Conservation (phyloP, 768 basidiomycete species). For the Psilocybe subaeruginosa region DNA sequence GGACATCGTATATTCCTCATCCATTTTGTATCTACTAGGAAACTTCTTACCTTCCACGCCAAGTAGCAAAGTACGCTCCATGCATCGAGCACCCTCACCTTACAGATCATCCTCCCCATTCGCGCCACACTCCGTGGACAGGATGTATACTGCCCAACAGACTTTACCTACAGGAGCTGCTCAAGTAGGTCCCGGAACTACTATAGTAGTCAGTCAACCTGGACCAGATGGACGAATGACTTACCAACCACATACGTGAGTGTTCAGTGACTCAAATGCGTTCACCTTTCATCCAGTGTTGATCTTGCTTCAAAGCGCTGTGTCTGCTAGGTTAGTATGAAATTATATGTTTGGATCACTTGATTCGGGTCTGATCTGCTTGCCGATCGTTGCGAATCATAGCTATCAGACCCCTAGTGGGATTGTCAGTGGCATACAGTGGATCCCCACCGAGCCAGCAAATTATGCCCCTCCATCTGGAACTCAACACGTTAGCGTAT, state of each 20-base stretch:
- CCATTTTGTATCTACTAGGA: neutral
- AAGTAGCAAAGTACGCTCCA: slow-evolving; percentile 7
- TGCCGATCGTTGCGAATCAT: slow-evolving; percentile 27
- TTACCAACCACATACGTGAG: slow-evolving; percentile 80
- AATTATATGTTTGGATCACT: slow-evolving; percentile 4
- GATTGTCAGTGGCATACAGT: slow-evolving; percentile 66
- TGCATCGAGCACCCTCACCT: slow-evolving; percentile 36
- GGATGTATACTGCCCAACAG: slow-evolving; percentile 26
- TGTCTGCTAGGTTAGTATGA: slow-evolving; percentile 65
- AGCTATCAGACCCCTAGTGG: slow-evolving; percentile 78
- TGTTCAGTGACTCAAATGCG: slow-evolving; percentile 9
- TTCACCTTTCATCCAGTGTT: slow-evolving; percentile 17
- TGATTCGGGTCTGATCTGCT: slow-evolving; percentile 11
- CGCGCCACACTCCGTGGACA: slow-evolving; percentile 6
- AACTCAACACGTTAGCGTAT: slow-evolving; percentile 53
- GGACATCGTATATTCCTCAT: neutral
- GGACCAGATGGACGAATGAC: slow-evolving; percentile 61
- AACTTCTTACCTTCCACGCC: neutral
- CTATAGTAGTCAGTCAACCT: slow-evolving; percentile 60
- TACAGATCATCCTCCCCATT: slow-evolving; percentile 35
- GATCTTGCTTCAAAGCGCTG: slow-evolving; percentile 51
- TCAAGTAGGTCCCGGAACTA: slow-evolving; percentile 65
- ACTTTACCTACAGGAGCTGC: slow-evolving; percentile 30
- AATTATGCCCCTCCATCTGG: slow-evolving; percentile 55
- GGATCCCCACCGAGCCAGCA: slow-evolving; percentile 74